These are phyloP conservation scores for Arthrocladium fulminans DNA, from an alignment of 2,329 filamentous ascomycete genomes.

Conservation along the genomic window DNA sequence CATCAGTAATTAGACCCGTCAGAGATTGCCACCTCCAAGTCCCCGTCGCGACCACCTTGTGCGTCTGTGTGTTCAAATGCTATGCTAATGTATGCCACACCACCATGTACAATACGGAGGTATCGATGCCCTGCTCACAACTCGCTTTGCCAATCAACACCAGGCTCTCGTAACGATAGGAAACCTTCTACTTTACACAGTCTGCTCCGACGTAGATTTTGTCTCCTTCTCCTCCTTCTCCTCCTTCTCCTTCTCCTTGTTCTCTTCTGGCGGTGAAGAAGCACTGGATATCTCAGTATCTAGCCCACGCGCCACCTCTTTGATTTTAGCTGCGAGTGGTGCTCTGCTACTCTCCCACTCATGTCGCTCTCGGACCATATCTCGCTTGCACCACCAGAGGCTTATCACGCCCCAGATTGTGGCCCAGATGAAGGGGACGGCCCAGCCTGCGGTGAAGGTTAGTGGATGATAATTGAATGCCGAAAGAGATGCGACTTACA, in stretches of 20 bases:
- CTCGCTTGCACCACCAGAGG: slow-evolving; percentile 38
- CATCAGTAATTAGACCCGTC: no score
- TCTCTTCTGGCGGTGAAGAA: background rate
- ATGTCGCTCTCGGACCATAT: slow-evolving; percentile 37
- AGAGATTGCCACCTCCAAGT: no score
- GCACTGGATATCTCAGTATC: background rate
- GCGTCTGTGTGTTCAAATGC: no score
- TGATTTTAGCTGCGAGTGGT: background rate
- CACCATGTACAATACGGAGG: background rate
- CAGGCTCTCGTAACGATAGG: background rate
- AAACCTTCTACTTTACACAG: background rate
- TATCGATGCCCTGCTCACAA: background rate
- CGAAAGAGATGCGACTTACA: slow-evolving; percentile 12
- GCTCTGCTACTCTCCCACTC: slow-evolving; percentile 29
- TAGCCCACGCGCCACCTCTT: background rate
- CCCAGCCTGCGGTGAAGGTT: slow-evolving; percentile 29
- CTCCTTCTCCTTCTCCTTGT: background rate
- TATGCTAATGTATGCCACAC: no score
- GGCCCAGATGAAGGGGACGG: slow-evolving; percentile 36
- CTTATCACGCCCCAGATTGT: slow-evolving; percentile 37
- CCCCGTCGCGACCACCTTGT: no score
- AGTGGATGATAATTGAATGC: background rate
- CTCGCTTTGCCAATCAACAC: background rate
- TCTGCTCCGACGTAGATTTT: background rate
- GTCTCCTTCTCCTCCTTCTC: background rate